Base-by-base conservation (phyloP, 2,329 filamentous ascomycete species). In the Paecilomyces formosus region DNA sequence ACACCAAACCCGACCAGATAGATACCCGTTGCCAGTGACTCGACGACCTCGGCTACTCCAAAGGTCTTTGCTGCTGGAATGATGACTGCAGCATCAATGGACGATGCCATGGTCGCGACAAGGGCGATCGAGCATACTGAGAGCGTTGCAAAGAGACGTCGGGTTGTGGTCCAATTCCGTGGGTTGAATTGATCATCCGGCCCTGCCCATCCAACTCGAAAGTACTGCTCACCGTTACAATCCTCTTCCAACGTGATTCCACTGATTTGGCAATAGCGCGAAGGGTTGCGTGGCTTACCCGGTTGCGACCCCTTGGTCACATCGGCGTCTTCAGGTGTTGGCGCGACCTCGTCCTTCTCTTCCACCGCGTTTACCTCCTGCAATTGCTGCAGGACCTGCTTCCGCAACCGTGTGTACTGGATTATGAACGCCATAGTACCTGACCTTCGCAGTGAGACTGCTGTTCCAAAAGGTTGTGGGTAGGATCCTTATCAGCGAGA, bases 81-180 rank as follows among this genome's bases (percentile, higher is more conserved):
- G 0, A 82, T 61, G 0, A 80, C 78, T 0, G 75, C 75, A 0
- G 80, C 79, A 57, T 84, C 81, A 49, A 85, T 82, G 0, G 81
- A 78, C 3, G 79, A 81, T 0, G 82, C 81, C 1, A 78, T 72
- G 3, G 77, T 77, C 0, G 84, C 80, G 0, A 81, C 75, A 28
- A 81, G 78, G 0, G 75, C 81, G 30, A 86, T 80, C 2, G 70
- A 56, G 0, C 76, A 75, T 3, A 81, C 76, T 13, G 79, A 68
- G 0, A 79, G 55, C 0, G 77, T 80, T 1, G 73, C 72, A 4
- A 68, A 63, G 4, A 79, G 62, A 1, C 77, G 72, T 6, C 66
- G 68, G 2, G 59, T 54, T 11, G 67, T 59, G n/a, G 65, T 62
- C 69, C 71, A 78, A 49, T 77, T 77, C 22, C 69, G 67, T 2